Conservation (phyloP, 768 basidiomycete species). For the Cystobasidium ongulense region DNA sequence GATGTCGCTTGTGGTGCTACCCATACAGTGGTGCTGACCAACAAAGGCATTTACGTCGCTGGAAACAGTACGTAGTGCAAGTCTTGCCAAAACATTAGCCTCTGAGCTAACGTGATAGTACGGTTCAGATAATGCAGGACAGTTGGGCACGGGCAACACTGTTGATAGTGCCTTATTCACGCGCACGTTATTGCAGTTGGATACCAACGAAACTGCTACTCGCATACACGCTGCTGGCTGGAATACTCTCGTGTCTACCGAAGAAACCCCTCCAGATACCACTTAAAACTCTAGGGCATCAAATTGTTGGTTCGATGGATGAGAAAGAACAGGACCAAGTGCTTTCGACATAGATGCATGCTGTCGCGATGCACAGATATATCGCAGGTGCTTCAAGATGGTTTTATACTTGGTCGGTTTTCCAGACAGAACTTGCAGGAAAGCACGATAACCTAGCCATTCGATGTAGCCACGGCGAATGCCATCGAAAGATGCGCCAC, state of each 20-base stretch:
- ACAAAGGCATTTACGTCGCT: not conserved
- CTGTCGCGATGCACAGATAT: not conserved
- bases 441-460: slow-evolving; percentile 68
- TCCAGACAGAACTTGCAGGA: slow-evolving; percentile 57
- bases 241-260: not conserved
- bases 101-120: not conserved
- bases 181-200: not conserved
- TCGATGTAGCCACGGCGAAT: slow-evolving; percentile 35
- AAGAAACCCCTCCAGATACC: not conserved
- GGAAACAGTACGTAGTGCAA: not conserved
- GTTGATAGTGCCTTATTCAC: not conserved
- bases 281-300: not conserved
- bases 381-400: slow-evolving; percentile 18
- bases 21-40: slow-evolving; percentile 5
- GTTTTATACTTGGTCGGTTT: slow-evolving; percentile 48
- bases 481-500: not conserved
- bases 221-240: slow-evolving; percentile 12
- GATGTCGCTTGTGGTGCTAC: slow-evolving; percentile 13
- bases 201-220: not conserved
- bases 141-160: not conserved
- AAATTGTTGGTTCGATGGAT: not conserved
- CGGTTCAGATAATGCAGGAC: slow-evolving; percentile 20
- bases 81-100: not conserved
- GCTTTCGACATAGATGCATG: not conserved
- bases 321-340: slow-evolving; percentile 13